Base-by-base conservation (phyloP, 257 asterid genomes). In the Solanum clarkiae region DNA sequence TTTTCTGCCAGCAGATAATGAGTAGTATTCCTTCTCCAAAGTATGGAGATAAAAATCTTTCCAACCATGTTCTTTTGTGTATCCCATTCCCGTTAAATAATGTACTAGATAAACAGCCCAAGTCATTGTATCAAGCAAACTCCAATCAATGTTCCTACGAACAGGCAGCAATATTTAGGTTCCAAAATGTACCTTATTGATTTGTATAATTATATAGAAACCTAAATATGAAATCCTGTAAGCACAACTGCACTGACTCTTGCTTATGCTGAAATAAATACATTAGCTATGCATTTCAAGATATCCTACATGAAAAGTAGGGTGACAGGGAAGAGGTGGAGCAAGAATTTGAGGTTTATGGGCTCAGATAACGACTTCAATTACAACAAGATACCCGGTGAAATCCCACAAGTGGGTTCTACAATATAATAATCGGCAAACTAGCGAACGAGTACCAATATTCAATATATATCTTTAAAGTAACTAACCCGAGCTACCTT, bases 91-190 rank as follows among this genome's bases (percentile, higher is more conserved):
- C 84, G 88, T 88, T 57, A 94, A 88, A 91, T 94, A 95, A 51
- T 93, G 92, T 81, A 91, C 91, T 88, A 93, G 84, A 88, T 89
- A 94, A 80, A 91, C 88, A 20, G 98, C 97, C 98, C 99, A 95
- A 72, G 98, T 95, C 89, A 94, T 49, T 45, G 93, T 56, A 88
- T 95, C 99, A 56, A 95, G 93, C 94, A 95, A 91, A 87, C 91
- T 93, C 99, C 99, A 95, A 85, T 95, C 96, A 85, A 92, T 87
- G 88, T 85, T 87, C 90, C 99, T 94, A 92, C 60, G 54, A 81
- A 71, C 84, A 89, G 65, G 56, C 47, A 51, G 44, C 15, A 53
- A 26, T 9, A 79, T 10, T 26, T 53, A 51, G 29, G 83, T 49
- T 56, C 49, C 29, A 79, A 53, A 79, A 79, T 53, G 49, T 32